Conservation (phyloP, 2,329 filamentous ascomycete genomes). For the Pezicula rhizophila region DNA sequence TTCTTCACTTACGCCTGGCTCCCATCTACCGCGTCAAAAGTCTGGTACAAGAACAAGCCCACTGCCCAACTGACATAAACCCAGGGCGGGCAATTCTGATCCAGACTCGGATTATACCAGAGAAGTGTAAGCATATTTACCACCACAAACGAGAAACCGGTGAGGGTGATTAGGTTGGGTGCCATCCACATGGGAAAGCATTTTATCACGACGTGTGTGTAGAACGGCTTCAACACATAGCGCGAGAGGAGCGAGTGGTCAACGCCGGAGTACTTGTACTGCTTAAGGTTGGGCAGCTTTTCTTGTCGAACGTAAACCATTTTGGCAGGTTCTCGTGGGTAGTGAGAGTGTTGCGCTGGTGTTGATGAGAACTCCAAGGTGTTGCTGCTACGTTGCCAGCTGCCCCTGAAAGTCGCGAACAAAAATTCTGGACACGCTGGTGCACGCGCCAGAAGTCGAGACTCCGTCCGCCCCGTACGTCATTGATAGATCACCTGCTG, state of each 20-base stretch:
- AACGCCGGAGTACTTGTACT: slow-evolving; percentile 93
- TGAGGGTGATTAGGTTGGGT: slow-evolving; percentile 79
- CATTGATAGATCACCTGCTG: background rate
- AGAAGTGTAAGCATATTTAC: slow-evolving; percentile 85
- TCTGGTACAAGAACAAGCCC: slow-evolving; percentile 93
- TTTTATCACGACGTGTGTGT: slow-evolving; percentile 88
- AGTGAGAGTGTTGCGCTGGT: background rate
- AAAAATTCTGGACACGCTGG: background rate
- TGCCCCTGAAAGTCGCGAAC: background rate
- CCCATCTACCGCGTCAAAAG: slow-evolving; percentile 95
- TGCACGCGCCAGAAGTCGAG: background rate
- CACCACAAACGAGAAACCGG: slow-evolving; percentile 84
- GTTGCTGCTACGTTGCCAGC: background rate
- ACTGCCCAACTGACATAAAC: slow-evolving; percentile 89
- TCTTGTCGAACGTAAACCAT: slow-evolving; percentile 97
- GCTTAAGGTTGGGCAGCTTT: slow-evolving; percentile 77
- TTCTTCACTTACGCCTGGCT: slow-evolving; percentile 68
- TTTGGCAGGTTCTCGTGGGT: slow-evolving; percentile 20
- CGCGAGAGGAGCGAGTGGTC: slow-evolving; percentile 86
- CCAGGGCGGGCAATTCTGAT: slow-evolving; percentile 90
- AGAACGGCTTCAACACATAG: slow-evolving; percentile 96
- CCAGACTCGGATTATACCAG: slow-evolving; percentile 92
- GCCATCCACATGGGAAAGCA: slow-evolving; percentile 96
- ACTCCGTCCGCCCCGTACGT: background rate
- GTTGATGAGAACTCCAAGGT: background rate